Conservation (phyloP, 345 rosid species). For the Salix udensis region DNA sequence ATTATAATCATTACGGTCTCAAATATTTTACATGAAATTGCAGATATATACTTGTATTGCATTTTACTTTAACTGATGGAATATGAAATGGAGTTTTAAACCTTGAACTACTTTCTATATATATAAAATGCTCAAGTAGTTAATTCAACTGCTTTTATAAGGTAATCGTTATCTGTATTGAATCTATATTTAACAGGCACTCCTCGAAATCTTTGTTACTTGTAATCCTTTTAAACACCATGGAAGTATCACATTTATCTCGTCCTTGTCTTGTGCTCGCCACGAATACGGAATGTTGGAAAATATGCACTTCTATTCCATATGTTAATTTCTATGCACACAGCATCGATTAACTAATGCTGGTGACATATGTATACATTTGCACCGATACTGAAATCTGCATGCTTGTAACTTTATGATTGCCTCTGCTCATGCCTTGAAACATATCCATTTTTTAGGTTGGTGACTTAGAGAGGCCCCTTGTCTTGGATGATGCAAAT, state of each 20-base stretch:
- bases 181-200: neutral
- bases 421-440: conserved; percentile 5
- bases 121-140: neutral
- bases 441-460: conserved; percentile 29
- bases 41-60: neutral
- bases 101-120: neutral
- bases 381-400: neutral
- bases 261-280: neutral
- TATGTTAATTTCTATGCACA: neutral
- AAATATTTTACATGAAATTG: neutral
- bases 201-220: neutral
- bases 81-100: neutral
- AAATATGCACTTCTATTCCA: neutral
- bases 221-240: neutral
- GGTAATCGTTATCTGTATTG: neutral
- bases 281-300: neutral
- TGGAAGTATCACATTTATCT: neutral
- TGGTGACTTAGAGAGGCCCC: conserved; percentile 71
- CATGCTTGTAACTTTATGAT: neutral
- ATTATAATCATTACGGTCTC: neutral
- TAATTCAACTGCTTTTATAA: neutral
- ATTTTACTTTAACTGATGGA: neutral
- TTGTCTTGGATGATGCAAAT: conserved; percentile 50
- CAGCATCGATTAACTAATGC: neutral
- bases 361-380: neutral